Evolutionary conservation across 208 protist genomes (phyloP).

Genomic region (Spongospora subterranea): DNA sequence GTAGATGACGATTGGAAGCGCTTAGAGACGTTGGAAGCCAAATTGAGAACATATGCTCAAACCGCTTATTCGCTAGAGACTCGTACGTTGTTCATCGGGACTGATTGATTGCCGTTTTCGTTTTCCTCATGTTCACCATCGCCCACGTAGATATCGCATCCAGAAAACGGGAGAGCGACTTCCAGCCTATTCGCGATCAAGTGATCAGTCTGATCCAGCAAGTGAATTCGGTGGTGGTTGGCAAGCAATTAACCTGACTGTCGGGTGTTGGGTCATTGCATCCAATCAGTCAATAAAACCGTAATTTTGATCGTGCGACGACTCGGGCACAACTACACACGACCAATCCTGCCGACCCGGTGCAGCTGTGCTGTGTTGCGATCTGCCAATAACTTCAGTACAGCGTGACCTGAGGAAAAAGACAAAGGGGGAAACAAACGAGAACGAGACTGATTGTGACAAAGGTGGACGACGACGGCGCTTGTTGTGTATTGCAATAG

Average conservation of each 20-base stretch:
- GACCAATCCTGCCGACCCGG: too few species aligned
- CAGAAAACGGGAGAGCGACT: slow-evolving; percentile 34
- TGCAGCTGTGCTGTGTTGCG: too few species aligned
- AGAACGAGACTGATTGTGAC: too few species aligned
- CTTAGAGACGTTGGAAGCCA: slow-evolving; percentile 34
- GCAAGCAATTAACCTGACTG: not conserved
- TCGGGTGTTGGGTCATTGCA: too few species aligned
- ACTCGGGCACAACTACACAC: too few species aligned
- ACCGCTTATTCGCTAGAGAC: not conserved
- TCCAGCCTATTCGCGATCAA: slow-evolving; percentile 40
- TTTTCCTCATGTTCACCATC: not conserved
- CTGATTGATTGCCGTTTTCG: not conserved
- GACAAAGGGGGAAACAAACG: too few species aligned
- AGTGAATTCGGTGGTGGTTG: not conserved
- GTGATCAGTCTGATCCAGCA: not conserved
- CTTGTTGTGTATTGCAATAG: too few species aligned
- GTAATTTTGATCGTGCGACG: too few species aligned
- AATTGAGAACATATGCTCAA: not conserved
- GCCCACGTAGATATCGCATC: not conserved
- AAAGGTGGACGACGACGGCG: too few species aligned
- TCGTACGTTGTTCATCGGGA: not conserved
- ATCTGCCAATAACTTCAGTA: too few species aligned
- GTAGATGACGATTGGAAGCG: slow-evolving; percentile 46
- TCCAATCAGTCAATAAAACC: too few species aligned
- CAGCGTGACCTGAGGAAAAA: too few species aligned